Evolutionary conservation across 345 rosid genomes (phyloP).

Genomic region (Jatropha curcas): DNA sequence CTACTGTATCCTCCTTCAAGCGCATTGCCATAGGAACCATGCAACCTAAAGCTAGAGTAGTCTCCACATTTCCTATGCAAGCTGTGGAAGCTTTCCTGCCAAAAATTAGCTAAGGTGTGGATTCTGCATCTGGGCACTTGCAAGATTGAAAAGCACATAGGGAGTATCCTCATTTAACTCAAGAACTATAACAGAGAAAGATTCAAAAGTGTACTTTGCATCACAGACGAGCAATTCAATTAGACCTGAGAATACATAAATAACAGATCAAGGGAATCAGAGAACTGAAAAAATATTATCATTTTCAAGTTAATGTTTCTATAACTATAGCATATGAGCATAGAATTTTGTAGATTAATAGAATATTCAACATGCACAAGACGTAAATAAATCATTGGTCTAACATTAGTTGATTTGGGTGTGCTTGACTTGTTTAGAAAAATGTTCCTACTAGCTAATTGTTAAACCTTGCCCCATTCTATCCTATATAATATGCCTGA

Average conservation of each 20-base stretch:
- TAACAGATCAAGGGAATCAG: not conserved
- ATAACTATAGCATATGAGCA: not conserved
- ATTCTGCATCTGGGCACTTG: conserved; percentile 59
- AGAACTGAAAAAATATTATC: not conserved
- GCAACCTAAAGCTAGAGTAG: conserved; percentile 35
- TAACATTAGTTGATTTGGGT: not conserved
- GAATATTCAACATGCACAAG: not conserved
- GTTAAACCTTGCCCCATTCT: not conserved
- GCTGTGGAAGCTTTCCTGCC: conserved; percentile 43
- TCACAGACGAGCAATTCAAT: conserved; percentile 1
- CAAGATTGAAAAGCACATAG: conserved; percentile 63
- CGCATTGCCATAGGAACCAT: conserved; percentile 42
- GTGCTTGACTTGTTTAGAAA: not conserved
- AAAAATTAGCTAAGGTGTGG: conserved; percentile 48
- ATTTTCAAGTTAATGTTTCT: not conserved
- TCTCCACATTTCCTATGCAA: conserved; percentile 28
- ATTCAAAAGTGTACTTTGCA: conserved; percentile 10
- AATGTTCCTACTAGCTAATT: not conserved
- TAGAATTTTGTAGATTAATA: not conserved
- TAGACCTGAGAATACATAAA: conserved; percentile 1
- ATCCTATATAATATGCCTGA: not conserved
- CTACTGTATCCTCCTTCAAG: conserved; percentile 55
- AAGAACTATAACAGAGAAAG: conserved; percentile 25
- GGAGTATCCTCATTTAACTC: conserved; percentile 43
- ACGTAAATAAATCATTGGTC: not conserved